These are phyloP conservation scores for Chlamydomonas asymmetrica DNA, from an alignment of 139 green algal species.

Conservation along the genomic window DNA sequence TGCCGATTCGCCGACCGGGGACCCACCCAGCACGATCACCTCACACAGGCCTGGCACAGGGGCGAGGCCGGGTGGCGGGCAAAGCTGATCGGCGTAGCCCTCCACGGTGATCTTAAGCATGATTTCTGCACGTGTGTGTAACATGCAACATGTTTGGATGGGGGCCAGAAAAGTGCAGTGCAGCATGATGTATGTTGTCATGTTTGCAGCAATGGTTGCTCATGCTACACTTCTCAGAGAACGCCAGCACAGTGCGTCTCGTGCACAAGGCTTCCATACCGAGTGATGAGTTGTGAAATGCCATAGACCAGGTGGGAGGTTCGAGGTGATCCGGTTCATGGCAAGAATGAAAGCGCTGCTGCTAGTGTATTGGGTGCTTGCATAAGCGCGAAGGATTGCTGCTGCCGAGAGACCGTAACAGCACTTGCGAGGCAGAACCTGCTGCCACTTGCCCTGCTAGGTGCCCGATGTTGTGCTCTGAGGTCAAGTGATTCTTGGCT, in stretches of 20 bases:
- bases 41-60: conserved; percentile 27
- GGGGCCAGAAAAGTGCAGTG: too few relatives aligned
- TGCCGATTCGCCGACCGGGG: conserved; percentile 1
- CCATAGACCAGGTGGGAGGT: too few relatives aligned
- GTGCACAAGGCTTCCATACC: too few relatives aligned
- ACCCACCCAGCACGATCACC: conserved; percentile 26
- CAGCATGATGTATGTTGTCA: too few relatives aligned
- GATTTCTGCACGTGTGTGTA: conserved; percentile 17
- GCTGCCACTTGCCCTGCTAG: background rate
- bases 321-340: too few relatives aligned
- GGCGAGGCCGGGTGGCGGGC: conserved; percentile 19
- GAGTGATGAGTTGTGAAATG: too few relatives aligned
- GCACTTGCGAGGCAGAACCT: background rate
- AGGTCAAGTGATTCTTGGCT: background rate
- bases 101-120: conserved; percentile 25
- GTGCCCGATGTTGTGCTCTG: background rate
- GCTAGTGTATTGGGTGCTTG: too few relatives aligned
- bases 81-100: conserved; percentile 20
- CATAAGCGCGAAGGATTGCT: background rate
- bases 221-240: too few relatives aligned
- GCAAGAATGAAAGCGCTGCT: too few relatives aligned
- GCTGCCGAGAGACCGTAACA: background rate
- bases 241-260: too few relatives aligned
- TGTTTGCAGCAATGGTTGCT: too few relatives aligned
- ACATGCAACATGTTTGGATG: too few relatives aligned